Percentiles rank a stretch among this genome's conserved stretches.
Conservation (phyloP, 441 rosid species). For the Populus tomentosa region DNA sequence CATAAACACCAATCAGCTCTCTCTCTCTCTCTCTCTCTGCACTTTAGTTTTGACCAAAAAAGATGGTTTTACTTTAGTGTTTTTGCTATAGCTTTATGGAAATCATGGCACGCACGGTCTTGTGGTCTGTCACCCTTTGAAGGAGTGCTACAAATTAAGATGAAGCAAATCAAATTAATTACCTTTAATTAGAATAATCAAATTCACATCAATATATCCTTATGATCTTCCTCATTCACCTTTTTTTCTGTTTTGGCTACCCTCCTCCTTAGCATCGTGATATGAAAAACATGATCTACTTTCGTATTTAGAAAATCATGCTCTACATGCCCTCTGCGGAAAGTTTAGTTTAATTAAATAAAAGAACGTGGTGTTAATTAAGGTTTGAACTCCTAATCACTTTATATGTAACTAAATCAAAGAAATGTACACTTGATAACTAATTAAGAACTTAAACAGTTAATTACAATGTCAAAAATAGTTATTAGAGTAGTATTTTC, state of each 20-base stretch:
- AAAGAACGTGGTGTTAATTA: too few relatives aligned
- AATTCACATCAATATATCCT: too few relatives aligned
- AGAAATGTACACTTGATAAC: too few relatives aligned
- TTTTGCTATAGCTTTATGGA: slow-evolving; percentile 21
- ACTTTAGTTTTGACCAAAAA: slow-evolving; percentile 34
- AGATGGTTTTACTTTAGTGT: slow-evolving; percentile 19
- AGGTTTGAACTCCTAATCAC: too few relatives aligned
- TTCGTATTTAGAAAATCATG: background rate
- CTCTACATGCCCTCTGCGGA: too few relatives aligned
- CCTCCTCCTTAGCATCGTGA: too few relatives aligned
- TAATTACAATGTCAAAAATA: too few relatives aligned
- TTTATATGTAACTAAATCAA: background rate
- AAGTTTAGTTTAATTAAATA: too few relatives aligned
- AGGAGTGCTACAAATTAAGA: background rate
- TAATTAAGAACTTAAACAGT: too few relatives aligned
- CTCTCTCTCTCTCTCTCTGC: slow-evolving; percentile 16
- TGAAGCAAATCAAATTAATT: background rate
- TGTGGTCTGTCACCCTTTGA: slow-evolving; percentile 2
- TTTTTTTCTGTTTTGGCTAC: background rate
- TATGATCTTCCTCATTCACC: background rate
- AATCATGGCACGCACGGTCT: slow-evolving; percentile 27
- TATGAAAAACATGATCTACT: too few relatives aligned
- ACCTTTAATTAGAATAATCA: too few relatives aligned
- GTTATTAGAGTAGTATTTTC: too few relatives aligned
- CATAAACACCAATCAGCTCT: slow-evolving; percentile 24